These are phyloP conservation scores for Leavenworthia alabamica DNA, from an alignment of 345 rosid genomes.

Conservation along the genomic window DNA sequence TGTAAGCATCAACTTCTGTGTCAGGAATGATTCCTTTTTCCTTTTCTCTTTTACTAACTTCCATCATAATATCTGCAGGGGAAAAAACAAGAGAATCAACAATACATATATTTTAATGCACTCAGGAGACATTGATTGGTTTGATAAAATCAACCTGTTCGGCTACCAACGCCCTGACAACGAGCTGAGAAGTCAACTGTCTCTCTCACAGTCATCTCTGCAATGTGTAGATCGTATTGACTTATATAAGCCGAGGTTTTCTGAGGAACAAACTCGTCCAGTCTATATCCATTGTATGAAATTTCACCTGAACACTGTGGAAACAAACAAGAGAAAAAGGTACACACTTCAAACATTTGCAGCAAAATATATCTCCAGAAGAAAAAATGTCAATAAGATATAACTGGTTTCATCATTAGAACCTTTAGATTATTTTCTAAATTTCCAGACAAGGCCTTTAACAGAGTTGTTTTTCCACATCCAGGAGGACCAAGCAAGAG, in stretches of 20 bases:
- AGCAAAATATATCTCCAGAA: not conserved
- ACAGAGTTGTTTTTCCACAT: conserved; percentile 66
- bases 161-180: conserved; percentile 52
- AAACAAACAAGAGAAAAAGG: conserved; percentile 7
- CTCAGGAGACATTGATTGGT: not conserved
- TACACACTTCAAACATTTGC: conserved; percentile 13
- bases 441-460: conserved; percentile 70
- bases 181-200: conserved; percentile 53
- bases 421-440: conserved; percentile 55
- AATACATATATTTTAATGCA: not conserved
- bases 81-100: not conserved
- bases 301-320: conserved; percentile 48
- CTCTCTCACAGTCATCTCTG: conserved; percentile 61
- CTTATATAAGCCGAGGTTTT: conserved; percentile 53
- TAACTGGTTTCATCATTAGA: not conserved
- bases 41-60: conserved; percentile 69
- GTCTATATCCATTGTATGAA: conserved; percentile 38
- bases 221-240: conserved; percentile 47
- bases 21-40: conserved; percentile 83
- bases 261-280: conserved; percentile 50
- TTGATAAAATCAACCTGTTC: conserved; percentile 34
- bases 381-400: not conserved
- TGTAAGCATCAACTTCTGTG: conserved; percentile 71
- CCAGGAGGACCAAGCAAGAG: conserved; percentile 85
- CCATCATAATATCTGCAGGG: conserved; percentile 53